phyloP scores from a whole-genome alignment of 208 protist genomes.

The Kentomonas sorsogonicus region DNA sequence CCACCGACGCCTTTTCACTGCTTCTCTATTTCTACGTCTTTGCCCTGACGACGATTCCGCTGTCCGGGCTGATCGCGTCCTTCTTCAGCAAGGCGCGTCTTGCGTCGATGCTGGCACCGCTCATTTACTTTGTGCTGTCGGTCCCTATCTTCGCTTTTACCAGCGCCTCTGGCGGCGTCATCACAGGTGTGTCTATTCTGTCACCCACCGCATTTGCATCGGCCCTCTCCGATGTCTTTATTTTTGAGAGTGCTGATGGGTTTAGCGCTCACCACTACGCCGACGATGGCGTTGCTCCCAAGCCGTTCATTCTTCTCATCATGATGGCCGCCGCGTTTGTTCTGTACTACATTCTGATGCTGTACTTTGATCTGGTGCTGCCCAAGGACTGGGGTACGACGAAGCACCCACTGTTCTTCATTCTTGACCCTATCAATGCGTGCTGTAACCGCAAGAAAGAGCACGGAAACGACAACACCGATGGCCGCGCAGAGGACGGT shows the following conservation, averaged over 20 bases:
- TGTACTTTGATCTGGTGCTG: conserved; percentile 57
- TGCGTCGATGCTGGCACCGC: conserved; percentile 33
- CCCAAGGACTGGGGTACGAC: conserved; percentile 42
- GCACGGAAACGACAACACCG: conserved; percentile 7
- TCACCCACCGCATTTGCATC: conserved; percentile 40
- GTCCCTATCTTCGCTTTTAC: conserved; percentile 29
- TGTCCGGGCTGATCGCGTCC: conserved; percentile 29
- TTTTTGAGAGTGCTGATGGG: conserved; percentile 26
- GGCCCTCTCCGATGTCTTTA: conserved; percentile 23
- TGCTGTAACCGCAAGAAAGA: conserved; percentile 15
- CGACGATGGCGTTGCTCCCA: conserved; percentile 15
- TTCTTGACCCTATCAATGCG: conserved; percentile 25
- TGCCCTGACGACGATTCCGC: conserved; percentile 20
- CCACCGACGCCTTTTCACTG: conserved; percentile 45
- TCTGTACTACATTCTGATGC: conserved; percentile 50
- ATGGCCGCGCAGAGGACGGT: conserved; percentile 21
- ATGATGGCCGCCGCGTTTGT: conserved; percentile 41
- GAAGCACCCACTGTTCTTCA: conserved; percentile 64
- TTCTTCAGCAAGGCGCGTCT: conserved; percentile 51
- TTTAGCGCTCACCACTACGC: conserved; percentile 25
- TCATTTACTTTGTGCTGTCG: conserved; percentile 43
- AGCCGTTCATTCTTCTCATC: conserved; percentile 22
- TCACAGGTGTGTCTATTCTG: conserved; percentile 35
- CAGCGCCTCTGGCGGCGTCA: conserved; percentile 8
- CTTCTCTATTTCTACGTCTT: conserved; percentile 53